Conservation (phyloP, 164 flowering plant genomes). For the Macadamia integrifolia region DNA sequence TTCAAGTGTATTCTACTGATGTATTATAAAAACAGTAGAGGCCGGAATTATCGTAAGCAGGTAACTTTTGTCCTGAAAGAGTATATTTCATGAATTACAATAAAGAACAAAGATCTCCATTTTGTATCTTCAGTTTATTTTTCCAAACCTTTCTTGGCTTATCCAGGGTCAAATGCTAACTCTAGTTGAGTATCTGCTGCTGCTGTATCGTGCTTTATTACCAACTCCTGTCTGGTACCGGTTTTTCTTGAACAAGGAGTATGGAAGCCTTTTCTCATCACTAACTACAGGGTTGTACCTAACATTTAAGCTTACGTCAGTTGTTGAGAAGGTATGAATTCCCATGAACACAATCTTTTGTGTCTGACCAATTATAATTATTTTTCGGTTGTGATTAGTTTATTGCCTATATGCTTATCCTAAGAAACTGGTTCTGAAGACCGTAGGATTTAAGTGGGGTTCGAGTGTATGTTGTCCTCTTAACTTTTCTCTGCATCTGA, state of each 20-base stretch:
- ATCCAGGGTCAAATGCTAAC: conserved; percentile 96
- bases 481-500: not conserved
- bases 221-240: conserved; percentile 99
- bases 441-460: not conserved
- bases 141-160: not conserved
- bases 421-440: not conserved
- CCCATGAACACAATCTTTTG: not conserved
- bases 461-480: not conserved
- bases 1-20: conserved; percentile 69
- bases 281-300: conserved; percentile 93
- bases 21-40: conserved; percentile 87
- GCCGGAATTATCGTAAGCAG: conserved; percentile 90
- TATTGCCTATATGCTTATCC: not conserved
- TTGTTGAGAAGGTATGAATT: conserved; percentile 83
- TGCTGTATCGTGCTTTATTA: conserved; percentile 86
- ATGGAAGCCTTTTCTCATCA: conserved; percentile 97
- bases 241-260: conserved; percentile 96
- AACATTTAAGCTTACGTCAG: conserved; percentile 94
- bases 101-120: too few relatives aligned
- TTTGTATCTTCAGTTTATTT: too few relatives aligned
- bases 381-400: not conserved
- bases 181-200: conserved; percentile 75
- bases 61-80: conserved; percentile 24
- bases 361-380: too few relatives aligned
- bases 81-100: not conserved